Conservation (phyloP, 805 yeast species). For the Hanseniaspora meyeri region DNA sequence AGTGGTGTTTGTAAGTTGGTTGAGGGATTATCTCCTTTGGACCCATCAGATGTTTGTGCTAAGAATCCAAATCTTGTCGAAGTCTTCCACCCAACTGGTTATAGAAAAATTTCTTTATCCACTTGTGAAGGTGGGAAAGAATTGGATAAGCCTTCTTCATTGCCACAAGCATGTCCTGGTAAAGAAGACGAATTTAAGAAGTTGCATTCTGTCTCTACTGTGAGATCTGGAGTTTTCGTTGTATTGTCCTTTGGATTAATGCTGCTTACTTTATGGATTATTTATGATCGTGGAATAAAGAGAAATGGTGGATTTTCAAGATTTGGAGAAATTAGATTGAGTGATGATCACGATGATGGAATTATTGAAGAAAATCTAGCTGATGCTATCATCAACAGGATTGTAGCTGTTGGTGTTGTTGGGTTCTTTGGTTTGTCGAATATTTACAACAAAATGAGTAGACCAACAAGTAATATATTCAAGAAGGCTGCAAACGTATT, state of each 20-base stretch:
- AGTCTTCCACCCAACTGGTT: slow-evolving; percentile 83
- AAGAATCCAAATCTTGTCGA: slow-evolving; percentile 44
- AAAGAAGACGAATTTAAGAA: slow-evolving; percentile 49
- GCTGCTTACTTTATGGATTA: slow-evolving; percentile 49
- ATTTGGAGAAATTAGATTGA: slow-evolving; percentile 78
- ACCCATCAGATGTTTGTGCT: slow-evolving; percentile 48
- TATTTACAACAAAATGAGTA: slow-evolving; percentile 11
- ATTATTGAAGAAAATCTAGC: slow-evolving; percentile 49
- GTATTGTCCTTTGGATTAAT: slow-evolving; percentile 44
- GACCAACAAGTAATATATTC: neutral
- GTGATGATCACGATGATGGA: slow-evolving; percentile 54
- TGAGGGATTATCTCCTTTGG: slow-evolving; percentile 57
- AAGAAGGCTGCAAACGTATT: slow-evolving; percentile 3
- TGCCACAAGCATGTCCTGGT: slow-evolving; percentile 76
- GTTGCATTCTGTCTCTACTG: slow-evolving; percentile 44
- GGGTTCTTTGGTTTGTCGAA: slow-evolving; percentile 31
- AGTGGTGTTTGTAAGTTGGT: slow-evolving; percentile 84
- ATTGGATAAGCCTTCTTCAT: slow-evolving; percentile 44
- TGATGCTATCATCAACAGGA: slow-evolving; percentile 46
- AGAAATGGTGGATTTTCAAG: slow-evolving; percentile 64
- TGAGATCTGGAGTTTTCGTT: slow-evolving; percentile 41
- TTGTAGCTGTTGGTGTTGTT: slow-evolving; percentile 47
- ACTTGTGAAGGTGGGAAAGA: slow-evolving; percentile 74
- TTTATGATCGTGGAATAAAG: slow-evolving; percentile 70
- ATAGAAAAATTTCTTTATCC: slow-evolving; percentile 70